Conservation (phyloP, 2,329 filamentous ascomycete genomes). For the Fusarium sp. region DNA sequence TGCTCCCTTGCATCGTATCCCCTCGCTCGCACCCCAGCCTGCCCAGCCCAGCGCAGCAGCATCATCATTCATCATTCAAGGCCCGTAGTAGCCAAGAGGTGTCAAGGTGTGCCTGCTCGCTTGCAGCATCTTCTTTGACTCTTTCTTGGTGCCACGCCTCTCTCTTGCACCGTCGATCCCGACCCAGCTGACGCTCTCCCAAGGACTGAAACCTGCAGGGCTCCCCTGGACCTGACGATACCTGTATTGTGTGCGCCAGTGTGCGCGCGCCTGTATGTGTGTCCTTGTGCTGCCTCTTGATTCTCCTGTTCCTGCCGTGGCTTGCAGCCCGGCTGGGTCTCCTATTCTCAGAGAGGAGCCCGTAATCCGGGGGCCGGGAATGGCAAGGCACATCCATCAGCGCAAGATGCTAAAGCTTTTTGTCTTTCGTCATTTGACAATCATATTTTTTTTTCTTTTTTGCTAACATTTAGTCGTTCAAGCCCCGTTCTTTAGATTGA, state of each 20-base stretch:
- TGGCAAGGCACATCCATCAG: background rate
- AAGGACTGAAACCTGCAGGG: constrained; percentile 35
- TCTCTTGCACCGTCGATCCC: constrained; percentile 32
- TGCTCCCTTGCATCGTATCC: constrained; percentile 36
- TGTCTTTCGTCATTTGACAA: constrained; percentile 32
- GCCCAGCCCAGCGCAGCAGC: background rate
- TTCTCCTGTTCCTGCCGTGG: constrained; percentile 22
- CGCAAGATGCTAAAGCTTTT: background rate
- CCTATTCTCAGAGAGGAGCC: constrained; percentile 25
- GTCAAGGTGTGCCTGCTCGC: background rate
- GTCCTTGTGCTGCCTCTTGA: constrained; percentile 1
- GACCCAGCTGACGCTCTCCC: constrained; percentile 31
- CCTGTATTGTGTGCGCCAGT: background rate
- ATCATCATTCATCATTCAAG: constrained; percentile 10
- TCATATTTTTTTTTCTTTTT: background rate
- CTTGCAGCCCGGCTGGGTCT: constrained; percentile 15
- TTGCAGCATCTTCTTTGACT: constrained; percentile 13
- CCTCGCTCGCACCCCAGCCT: background rate
- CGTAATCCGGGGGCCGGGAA: constrained; percentile 12
- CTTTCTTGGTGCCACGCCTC: constrained; percentile 22
- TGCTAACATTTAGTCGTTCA: background rate
- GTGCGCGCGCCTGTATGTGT: background rate
- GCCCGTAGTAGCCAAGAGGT: background rate
- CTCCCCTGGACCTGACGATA: constrained; percentile 8
- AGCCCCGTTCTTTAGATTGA: background rate